Evolutionary conservation across 495 filamentous ascomycete genomes (phyloP).

Genomic region (Parmelia sp.): DNA sequence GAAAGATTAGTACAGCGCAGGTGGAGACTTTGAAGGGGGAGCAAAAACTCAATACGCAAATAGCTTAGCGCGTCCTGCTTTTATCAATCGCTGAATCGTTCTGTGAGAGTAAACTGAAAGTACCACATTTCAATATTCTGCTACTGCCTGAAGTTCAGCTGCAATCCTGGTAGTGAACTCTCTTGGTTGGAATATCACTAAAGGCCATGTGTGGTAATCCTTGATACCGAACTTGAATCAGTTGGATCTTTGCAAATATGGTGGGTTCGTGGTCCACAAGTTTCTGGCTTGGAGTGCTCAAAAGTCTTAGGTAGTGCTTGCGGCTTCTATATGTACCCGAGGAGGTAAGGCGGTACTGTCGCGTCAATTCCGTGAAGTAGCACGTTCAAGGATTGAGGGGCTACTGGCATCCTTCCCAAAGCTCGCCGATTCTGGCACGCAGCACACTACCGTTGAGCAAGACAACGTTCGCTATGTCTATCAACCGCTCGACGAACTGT

Average conservation of each 20-base stretch:
- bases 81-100: not conserved
- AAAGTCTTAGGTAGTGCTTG: slow-evolving; percentile 75
- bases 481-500: slow-evolving; percentile 96
- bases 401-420: slow-evolving; percentile 95
- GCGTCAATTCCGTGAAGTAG: slow-evolving; percentile 93
- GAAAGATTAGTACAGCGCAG: not conserved
- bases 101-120: not conserved
- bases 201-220: not conserved
- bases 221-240: not conserved
- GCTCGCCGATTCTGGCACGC: slow-evolving; percentile 86
- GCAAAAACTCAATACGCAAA: not conserved
- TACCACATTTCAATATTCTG: not conserved
- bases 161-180: not conserved
- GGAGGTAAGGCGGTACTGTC: slow-evolving; percentile 96
- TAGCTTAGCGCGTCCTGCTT: not conserved
- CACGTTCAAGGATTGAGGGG: slow-evolving; percentile 90
- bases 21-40: no score
- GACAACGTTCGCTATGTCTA: slow-evolving; percentile 99
- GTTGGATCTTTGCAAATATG: slow-evolving; percentile 10
- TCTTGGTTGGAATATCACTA: not conserved
- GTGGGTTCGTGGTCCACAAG: not conserved
- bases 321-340: slow-evolving; percentile 96
- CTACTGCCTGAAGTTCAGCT: not conserved
- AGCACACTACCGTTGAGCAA: slow-evolving; percentile 96
- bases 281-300: not conserved